Conservation (phyloP, 2,329 filamentous ascomycete species). For the Neofusicoccum umdonicola region DNA sequence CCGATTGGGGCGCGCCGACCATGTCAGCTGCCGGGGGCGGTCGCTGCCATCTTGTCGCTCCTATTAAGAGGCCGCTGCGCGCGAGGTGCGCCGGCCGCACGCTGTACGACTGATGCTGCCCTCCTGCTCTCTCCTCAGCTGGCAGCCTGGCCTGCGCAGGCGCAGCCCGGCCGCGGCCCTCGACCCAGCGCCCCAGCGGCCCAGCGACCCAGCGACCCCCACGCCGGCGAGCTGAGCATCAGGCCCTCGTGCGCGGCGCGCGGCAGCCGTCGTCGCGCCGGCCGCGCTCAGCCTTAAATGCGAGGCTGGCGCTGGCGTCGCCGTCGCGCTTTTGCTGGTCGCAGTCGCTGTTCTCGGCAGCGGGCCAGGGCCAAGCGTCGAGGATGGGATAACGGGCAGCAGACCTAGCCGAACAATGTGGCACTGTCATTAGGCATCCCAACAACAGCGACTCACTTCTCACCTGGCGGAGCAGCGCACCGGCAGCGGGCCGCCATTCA, state of each 20-base stretch:
- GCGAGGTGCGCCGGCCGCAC: background rate
- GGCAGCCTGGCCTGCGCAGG: background rate
- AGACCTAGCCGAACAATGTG: conserved; percentile 10
- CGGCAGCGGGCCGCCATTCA: conserved; percentile 11
- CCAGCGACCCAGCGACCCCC: background rate
- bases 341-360: conserved; percentile 6
- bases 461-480: conserved; percentile 10
- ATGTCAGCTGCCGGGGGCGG: background rate
- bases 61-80: background rate
- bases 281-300: background rate
- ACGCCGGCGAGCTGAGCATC: background rate
- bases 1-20: background rate
- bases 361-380: conserved; percentile 14
- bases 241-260: background rate
- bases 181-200: background rate
- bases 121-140: background rate
- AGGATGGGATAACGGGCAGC: conserved; percentile 13
- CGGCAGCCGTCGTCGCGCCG: background rate
- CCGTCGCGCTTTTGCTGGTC: background rate
- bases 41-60: background rate
- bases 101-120: background rate
- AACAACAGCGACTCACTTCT: conserved; percentile 9
- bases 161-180: background rate
- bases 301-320: background rate
- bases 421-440: conserved; percentile 8